Conservation (phyloP, 2,329 filamentous ascomycete genomes). For the Coniosporium tulheliwenetii region DNA sequence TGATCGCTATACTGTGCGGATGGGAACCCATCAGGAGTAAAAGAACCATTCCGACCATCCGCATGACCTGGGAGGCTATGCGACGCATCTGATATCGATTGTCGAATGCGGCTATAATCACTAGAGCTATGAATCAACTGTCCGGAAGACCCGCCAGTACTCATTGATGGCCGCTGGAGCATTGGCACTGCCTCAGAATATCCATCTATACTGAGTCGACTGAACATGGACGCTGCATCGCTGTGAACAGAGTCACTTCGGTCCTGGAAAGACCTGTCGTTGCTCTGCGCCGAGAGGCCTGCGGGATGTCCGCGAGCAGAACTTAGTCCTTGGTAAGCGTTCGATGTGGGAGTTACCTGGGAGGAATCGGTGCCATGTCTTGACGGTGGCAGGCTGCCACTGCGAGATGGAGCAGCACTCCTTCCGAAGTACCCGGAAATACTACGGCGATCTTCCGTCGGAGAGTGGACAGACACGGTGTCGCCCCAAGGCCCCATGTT, state of each 20-base stretch:
- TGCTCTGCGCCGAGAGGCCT: constrained; percentile 33
- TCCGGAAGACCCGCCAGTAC: background rate
- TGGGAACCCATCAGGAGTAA: constrained; percentile 19
- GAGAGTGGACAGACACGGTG: constrained; percentile 20
- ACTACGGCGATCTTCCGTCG: constrained; percentile 25
- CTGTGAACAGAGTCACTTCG: constrained; percentile 22
- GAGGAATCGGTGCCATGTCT: constrained; percentile 28
- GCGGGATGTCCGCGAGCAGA: constrained; percentile 29
- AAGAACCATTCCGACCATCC: constrained; percentile 11
- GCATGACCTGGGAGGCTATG: constrained; percentile 8
- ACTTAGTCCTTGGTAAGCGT: constrained; percentile 19
- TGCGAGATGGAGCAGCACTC: constrained; percentile 33
- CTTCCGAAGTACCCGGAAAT: constrained; percentile 27
- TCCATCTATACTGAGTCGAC: constrained; percentile 17
- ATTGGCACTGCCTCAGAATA: constrained; percentile 16
- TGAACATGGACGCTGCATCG: constrained; percentile 19
- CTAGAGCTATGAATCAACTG: background rate
- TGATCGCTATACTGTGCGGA: constrained; percentile 16
- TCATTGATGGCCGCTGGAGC: constrained; percentile 8
- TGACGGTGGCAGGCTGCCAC: constrained; percentile 40
- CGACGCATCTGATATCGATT: constrained; percentile 6
- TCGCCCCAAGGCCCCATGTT: constrained; percentile 17
- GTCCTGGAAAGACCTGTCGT: constrained; percentile 19
- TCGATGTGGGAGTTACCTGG: constrained; percentile 14
- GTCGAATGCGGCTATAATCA: background rate